Base-by-base conservation (phyloP, 352 stramenopile species). In the Aphanomyces stellatus region DNA sequence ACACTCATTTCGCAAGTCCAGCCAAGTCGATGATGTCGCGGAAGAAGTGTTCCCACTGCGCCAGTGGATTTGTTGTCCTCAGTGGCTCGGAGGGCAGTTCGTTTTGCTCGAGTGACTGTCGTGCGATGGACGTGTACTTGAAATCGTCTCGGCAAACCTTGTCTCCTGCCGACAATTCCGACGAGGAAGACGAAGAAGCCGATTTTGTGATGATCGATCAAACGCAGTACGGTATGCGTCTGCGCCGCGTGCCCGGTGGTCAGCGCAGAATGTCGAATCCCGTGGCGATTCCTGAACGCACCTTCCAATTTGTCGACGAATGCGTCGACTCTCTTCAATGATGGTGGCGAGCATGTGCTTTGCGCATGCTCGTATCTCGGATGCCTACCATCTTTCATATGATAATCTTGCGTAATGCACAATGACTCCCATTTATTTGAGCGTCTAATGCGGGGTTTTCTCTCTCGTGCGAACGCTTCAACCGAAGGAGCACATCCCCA, bases 281-380 rank as follows among this genome's bases (percentile, higher is more conserved):
- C 30, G 30, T 57, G n/a, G 30, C 49, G 22, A 57, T 57, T 57
- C 49, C 49, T 22, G 17, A 57, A 57, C 49, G 25, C 22, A 34
- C 25, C 19, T 19, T 57, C 19, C 49, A 37, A 13, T 57, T 24
- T 2, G 49, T 57, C 19, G 49, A 22, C 8, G 49, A 57, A 37
- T 24, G 10, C 33, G 6, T 33, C 19, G 2, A 40, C 11, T 57
- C n/a, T 34, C 22, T 57, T 19, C 49, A 22, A 30, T 57, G 49
- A 57, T 24, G 33, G 17, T 35, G 25, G 49, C 6, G 49, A 57
- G 49, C 49, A 57, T 57, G 49, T 57, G 49, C 49, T 30, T 34
- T 37, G 49, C 49, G 49, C 49, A 57, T 57, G 49, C 49, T 57
- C 49, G 33, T 57, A 57, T 57, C 49, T 30, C 49, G 37, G 37